Conservation (phyloP, 2,329 filamentous ascomycete species). For the Cladosporium colombiae region DNA sequence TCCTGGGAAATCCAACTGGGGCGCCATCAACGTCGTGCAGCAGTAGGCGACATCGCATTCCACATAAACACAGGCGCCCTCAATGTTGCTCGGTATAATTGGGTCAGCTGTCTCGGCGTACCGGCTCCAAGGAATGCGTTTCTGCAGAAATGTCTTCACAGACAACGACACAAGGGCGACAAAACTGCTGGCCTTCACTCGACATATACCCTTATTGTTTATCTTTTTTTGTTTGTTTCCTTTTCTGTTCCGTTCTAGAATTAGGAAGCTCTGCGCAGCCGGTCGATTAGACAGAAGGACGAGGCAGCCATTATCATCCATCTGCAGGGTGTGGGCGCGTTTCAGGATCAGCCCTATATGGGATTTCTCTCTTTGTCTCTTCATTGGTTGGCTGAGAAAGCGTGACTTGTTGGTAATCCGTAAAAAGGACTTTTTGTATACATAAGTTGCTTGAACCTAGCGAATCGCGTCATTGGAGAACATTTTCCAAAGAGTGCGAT, state of each 20-base stretch:
- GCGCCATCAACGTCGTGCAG: neutral
- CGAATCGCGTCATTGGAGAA: neutral
- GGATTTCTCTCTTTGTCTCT: neutral
- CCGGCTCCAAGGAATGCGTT: neutral
- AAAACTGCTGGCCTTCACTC: slow-evolving; percentile 2
- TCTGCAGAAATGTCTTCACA: neutral
- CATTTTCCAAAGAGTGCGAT: neutral
- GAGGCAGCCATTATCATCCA: neutral
- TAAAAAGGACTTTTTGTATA: neutral
- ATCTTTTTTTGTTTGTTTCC: neutral
- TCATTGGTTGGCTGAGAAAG: neutral
- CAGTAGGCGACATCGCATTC: neutral
- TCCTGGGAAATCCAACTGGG: neutral
- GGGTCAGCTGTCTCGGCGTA: neutral
- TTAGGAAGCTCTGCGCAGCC: neutral
- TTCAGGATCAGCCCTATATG: neutral
- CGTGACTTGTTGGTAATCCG: neutral
- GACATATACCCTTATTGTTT: slow-evolving; percentile 20
- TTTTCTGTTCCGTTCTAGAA: slow-evolving; percentile 7
- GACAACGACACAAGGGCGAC: neutral
- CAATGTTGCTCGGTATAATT: neutral
- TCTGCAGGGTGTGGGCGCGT: neutral
- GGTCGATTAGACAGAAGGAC: neutral
- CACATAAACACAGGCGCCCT: neutral
- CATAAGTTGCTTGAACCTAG: neutral